Conservation (phyloP, 164 flowering plant genomes). For the Vitis labrusca region DNA sequence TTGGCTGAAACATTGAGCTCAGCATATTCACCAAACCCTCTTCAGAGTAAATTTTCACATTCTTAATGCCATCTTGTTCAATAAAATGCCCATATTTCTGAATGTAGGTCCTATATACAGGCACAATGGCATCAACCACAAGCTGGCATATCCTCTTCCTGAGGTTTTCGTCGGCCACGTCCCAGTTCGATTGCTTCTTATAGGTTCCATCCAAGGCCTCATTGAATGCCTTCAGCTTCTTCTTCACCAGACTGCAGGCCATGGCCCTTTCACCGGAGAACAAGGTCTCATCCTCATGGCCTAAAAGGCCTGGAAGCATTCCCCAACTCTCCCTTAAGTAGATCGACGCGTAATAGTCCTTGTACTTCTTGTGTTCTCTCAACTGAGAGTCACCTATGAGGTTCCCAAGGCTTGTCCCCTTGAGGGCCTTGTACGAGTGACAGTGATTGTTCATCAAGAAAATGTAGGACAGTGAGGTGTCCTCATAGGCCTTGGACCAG, state of each 20-base stretch:
- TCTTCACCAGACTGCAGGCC: slow-evolving; percentile 24
- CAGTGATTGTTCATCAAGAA: slow-evolving; percentile 62
- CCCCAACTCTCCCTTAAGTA: slow-evolving; percentile 62
- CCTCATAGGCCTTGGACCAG: slow-evolving; percentile 49
- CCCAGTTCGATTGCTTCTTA: slow-evolving; percentile 47
- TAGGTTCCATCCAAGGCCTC: slow-evolving; percentile 43
- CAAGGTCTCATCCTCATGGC: slow-evolving; percentile 18
- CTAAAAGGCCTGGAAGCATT: slow-evolving; percentile 27
- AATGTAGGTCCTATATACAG: slow-evolving; percentile 41
- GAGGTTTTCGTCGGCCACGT: slow-evolving; percentile 31
- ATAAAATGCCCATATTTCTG: slow-evolving; percentile 25
- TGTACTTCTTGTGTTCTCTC: slow-evolving; percentile 34
- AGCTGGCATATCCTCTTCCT: slow-evolving; percentile 36
- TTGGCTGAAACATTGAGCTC: slow-evolving; percentile 38
- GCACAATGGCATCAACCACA: slow-evolving; percentile 35
- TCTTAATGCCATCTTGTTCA: slow-evolving; percentile 23
- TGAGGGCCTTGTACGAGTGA: slow-evolving; percentile 30
- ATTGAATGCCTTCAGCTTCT: slow-evolving; percentile 38
- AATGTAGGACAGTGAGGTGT: slow-evolving; percentile 33
- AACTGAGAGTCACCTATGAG: slow-evolving; percentile 53
- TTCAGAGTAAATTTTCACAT: slow-evolving; percentile 31
- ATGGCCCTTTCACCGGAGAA: slow-evolving; percentile 13
- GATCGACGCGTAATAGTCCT: slow-evolving; percentile 32
- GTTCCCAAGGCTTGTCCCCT: slow-evolving; percentile 44
- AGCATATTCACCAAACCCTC: slow-evolving; percentile 43